Evolutionary conservation across 306 rosid genomes (phyloP), one percentile per base, ranked within the genome.

Genomic region (Leucaena leucocephala): DNA sequence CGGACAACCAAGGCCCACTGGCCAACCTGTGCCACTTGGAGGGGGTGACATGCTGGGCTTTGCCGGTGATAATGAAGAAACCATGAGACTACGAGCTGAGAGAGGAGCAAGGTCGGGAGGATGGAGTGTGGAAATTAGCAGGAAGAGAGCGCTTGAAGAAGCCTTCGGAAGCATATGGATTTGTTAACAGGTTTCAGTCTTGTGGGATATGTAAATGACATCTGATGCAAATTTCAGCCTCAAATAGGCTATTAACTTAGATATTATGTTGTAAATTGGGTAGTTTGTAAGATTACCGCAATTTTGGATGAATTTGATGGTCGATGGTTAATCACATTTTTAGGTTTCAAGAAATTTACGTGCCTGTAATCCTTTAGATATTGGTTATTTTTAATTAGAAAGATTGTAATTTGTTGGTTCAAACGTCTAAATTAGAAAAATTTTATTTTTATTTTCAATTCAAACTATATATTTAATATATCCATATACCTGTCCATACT

Each of bases 121-220:
- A 69, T 94, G 97, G 97, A 91, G 89, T 79, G 35, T 36, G 58
- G 92, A 91, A 72, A 80, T 91, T 15, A 87, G 96, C 85, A 87
- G 85, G 93, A 95, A 84, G 84, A 85, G 96, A 74, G 94, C 96
- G 64, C 80, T 91, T 78, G 97, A 95, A 78, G 98, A 95, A 90
- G 97, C 98, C 34, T 90, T 95, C 81, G 90, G 88, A 82, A 95
- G 98, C 91, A 78, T 95, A 62, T 95, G 97, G 97, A 75, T 92
- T 76, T 27, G 27, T 27, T 91, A 82, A 80, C 71, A 58, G 65
- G 45, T 8, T 0, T 61, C 11, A 46, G 10, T 13, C 67, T 67
- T 27, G 39, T 54, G 35, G 16, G 72, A 8, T 22, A 55, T 21
- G 27, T 8, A 6, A 43, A 42, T 63, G 68, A 27, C 61, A 21